These are phyloP conservation scores for Claviceps cyperi DNA, from an alignment of 2,329 filamentous ascomycete species.

Conservation along the genomic window DNA sequence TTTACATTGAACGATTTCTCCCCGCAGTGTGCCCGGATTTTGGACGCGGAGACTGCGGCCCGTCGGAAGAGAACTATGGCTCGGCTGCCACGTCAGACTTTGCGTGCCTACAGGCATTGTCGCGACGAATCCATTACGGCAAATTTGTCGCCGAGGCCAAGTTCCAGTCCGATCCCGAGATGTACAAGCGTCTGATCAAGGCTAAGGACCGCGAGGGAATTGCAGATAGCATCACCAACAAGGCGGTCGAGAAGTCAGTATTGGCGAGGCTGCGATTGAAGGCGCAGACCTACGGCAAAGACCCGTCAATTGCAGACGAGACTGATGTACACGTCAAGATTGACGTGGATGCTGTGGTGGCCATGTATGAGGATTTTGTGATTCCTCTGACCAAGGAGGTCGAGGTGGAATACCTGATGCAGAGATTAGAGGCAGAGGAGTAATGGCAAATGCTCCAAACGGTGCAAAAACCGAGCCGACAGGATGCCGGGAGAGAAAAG, in stretches of 20 bases:
- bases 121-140: slow-evolving; percentile 86
- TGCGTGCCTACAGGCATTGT: slow-evolving; percentile 74
- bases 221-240: slow-evolving; percentile 79
- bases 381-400: slow-evolving; percentile 97
- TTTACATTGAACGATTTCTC: slow-evolving; percentile 72
- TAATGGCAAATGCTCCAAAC: not conserved
- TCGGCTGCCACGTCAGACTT: slow-evolving; percentile 87
- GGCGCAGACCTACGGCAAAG: slow-evolving; percentile 83
- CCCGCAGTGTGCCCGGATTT: slow-evolving; percentile 70
- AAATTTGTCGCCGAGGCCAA: slow-evolving; percentile 98
- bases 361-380: slow-evolving; percentile 83
- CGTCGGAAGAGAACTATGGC: slow-evolving; percentile 88
- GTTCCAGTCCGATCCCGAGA: slow-evolving; percentile 69
- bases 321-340: slow-evolving; percentile 59
- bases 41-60: slow-evolving; percentile 64
- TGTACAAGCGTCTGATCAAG: slow-evolving; percentile 70
- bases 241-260: slow-evolving; percentile 79
- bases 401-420: slow-evolving; percentile 96
- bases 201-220: slow-evolving; percentile 68
- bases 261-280: slow-evolving; percentile 76
- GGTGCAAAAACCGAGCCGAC: no score
- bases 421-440: slow-evolving; percentile 51
- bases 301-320: slow-evolving; percentile 51
- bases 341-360: slow-evolving; percentile 77
- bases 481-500: no score